Conservation (phyloP, 2,329 filamentous ascomycete species). For the Botrytis tulipae region DNA sequence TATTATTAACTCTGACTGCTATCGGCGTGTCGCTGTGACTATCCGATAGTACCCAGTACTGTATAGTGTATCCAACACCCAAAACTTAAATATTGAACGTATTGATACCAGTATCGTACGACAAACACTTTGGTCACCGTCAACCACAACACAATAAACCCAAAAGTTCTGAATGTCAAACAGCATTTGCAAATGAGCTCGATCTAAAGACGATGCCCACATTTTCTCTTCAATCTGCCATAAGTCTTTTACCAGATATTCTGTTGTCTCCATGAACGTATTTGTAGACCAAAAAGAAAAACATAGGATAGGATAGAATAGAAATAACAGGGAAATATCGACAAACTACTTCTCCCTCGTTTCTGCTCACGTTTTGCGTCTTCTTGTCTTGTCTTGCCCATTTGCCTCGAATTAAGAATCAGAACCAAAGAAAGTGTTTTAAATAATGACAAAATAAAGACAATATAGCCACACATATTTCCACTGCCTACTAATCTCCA, state of each 20-base stretch:
- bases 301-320: background rate
- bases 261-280: background rate
- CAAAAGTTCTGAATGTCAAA: conserved; percentile 4
- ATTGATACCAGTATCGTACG: background rate
- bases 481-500: background rate
- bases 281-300: background rate
- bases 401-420: background rate
- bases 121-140: conserved; percentile 3
- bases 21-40: background rate
- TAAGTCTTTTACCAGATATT: background rate
- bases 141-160: background rate
- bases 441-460: conserved; percentile 12
- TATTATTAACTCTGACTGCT: conserved; percentile 20
- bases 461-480: conserved; percentile 2
- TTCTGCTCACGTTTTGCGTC: background rate
- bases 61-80: background rate
- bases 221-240: background rate
- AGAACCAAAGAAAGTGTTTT: background rate
- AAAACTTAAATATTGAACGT: background rate
- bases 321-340: background rate
- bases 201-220: background rate
- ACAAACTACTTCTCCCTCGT: background rate
- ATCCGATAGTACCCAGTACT: background rate
- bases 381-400: background rate
- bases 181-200: conserved; percentile 10